Percentiles rank a stretch among this genome's conserved stretches.
Evolutionary conservation across 2,329 filamentous ascomycete genomes (phyloP).

Genomic region (Pseudogymnoascus sp.): DNA sequence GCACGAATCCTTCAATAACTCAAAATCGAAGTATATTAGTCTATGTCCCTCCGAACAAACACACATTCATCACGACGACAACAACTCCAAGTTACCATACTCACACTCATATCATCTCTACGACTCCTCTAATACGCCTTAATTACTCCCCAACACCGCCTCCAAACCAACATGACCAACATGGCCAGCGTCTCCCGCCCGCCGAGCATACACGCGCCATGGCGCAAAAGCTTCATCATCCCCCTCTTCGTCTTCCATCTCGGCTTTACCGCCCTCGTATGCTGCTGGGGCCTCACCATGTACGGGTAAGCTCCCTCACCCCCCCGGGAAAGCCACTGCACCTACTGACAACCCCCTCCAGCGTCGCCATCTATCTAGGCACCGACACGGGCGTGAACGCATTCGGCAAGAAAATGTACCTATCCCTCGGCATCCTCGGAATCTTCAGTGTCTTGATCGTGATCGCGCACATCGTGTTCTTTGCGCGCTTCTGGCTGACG

Average conservation of each 20-base stretch:
- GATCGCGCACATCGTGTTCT: not conserved
- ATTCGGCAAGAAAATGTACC: not conserved
- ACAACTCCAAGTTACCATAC: not conserved
- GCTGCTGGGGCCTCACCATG: not conserved
- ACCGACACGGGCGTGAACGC: not conserved
- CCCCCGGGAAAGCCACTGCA: not conserved
- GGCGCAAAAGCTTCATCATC: conserved; percentile 3
- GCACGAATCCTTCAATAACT: not conserved
- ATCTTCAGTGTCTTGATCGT: not conserved
- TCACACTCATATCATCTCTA: not conserved
- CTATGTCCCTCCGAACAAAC: not conserved
- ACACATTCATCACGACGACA: not conserved
- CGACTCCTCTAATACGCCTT: not conserved
- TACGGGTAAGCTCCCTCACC: not conserved
- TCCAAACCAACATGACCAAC: not conserved
- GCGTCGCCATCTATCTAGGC: not conserved
- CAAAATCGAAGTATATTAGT: not conserved
- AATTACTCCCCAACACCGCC: not conserved
- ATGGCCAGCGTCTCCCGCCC: not conserved
- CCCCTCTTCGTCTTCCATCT: not conserved
- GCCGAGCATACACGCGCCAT: not conserved
- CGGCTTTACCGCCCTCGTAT: not conserved
- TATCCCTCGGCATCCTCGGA: not conserved
- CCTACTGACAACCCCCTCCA: not conserved
- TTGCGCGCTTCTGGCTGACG: not conserved